Base-by-base conservation (phyloP, 768 basidiomycete genomes). In the Filobasidium wieringae region DNA sequence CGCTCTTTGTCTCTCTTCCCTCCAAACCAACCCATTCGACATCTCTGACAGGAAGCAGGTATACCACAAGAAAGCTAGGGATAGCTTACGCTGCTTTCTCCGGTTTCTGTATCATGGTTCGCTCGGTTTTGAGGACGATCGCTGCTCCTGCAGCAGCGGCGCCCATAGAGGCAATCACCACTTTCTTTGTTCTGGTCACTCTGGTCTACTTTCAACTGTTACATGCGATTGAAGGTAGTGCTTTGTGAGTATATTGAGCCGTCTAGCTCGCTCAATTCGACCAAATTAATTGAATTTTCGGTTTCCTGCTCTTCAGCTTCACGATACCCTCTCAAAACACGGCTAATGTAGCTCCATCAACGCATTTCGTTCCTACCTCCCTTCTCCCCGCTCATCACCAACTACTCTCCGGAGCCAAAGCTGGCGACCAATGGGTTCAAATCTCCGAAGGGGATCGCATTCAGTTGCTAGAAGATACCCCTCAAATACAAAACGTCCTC, bases 151-250 rank as follows among this genome's bases (percentile, higher is more conserved):
- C 43, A 22, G 43, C 43, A 26, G 60, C 70, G 8, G 66, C 72
- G 15, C 76, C 76, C 15, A 76, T 77, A 55, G 92, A 96, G 69
- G 86, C 86, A 7, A 89, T 95, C 63, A 90, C 95, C 57, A 82
- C 83, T 72, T 86, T 88, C 77, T 88, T 84, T 72, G 82, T 91
- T 67, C 72, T 92, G 59, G 86, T 87, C 22, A 97, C 95, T 0
- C 80, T 97, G 52, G 86, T 88, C 47, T 97, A 97, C 74, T 95
- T 97, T 73, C 90, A 93, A 68, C 80, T 95, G 64, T 81, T 99
- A 60, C 82, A 82, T 56, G 86, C 87, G 53, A 86, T 97, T 69
- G 91, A 92, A 67, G 84, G 90, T 67, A 88, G 86, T 0, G 79
- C 86, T 52, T 74, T 75, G 67, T 68, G 43, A 64, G 67, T 66